These are phyloP conservation scores for Nannochloris sp. DNA, from an alignment of 139 green algal genomes.

Conservation along the genomic window DNA sequence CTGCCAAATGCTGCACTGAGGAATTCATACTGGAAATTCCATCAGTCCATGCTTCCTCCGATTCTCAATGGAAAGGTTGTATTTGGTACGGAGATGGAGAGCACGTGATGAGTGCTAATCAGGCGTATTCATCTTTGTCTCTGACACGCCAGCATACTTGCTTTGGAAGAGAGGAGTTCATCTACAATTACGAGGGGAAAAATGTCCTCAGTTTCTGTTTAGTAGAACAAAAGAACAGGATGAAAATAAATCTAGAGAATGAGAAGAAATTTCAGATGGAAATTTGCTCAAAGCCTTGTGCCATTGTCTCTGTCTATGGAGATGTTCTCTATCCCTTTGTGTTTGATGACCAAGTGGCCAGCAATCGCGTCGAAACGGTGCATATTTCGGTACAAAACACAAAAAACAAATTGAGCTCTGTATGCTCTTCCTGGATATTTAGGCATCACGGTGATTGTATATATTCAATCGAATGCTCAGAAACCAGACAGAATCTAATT, in stretches of 20 bases:
- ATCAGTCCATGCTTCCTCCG: not conserved
- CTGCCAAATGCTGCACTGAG: constrained; percentile 22
- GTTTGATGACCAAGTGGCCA: too few relatives aligned
- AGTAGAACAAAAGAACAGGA: too few relatives aligned
- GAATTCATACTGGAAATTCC: constrained; percentile 15
- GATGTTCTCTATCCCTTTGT: constrained; percentile 5
- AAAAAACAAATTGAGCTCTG: too few relatives aligned
- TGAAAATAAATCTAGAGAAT: too few relatives aligned
- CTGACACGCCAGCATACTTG: not conserved
- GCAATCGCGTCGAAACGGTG: too few relatives aligned
- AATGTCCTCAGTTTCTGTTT: too few relatives aligned
- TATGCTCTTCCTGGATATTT: constrained; percentile 13
- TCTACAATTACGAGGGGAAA: too few relatives aligned
- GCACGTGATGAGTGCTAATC: not conserved
- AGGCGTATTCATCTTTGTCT: not conserved
- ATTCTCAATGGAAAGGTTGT: not conserved
- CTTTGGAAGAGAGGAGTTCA: not conserved
- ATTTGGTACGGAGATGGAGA: not conserved
- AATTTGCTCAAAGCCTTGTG: constrained; percentile 6
- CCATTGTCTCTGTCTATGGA: constrained; percentile 18
- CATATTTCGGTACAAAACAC: too few relatives aligned
- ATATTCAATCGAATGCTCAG: constrained; percentile 8
- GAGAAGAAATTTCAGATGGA: constrained; percentile 6
- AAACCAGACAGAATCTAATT: not conserved
- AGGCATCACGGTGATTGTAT: constrained; percentile 15